Evolutionary conservation across 768 basidiomycete species (phyloP), one percentile per base, ranked within the genome.

Genomic region (Amanita thiersii): DNA sequence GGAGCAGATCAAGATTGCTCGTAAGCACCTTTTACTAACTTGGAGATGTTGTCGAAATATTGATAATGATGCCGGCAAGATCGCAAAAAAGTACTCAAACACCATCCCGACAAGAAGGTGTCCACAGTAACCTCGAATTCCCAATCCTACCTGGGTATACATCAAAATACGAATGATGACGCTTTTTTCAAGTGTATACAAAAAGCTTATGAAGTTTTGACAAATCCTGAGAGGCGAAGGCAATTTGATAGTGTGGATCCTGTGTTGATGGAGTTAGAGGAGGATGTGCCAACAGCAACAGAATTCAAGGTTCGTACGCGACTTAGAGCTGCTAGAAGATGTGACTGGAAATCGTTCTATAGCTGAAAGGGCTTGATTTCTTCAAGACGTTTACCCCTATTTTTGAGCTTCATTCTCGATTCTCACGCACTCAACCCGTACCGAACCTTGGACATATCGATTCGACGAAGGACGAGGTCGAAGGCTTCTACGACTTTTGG

Each of bases 131-230:
- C 58, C 12, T 35, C 56, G 5, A 49, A 58, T 6, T 38, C 55
- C 19, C 47, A 55, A 37, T 40, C 62, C 12, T 76, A 84, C 19
- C 61, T 68, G 41, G 79, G 75, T 32, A 63, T 73, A 25, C 76
- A 77, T 25, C 78, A 81, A 52, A 86, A 87, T 53, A 82, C 88
- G 45, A 94, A 98, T 68, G 93, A 97, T 61, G 94, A 99, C 54
- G 82, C 81, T 0, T 98, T 99, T 73, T 99, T 99, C 86, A 99
- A 99, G 66, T 99, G 96, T 61, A 98, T 99, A 51, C 83, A 88
- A 66, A 99, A 99, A 64, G 94, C 94, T n/a, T 77, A 86, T 64
- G 96, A 99, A 52, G 82, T 91, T 30, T 81, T 99, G 43, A 83
- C 81, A 33, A 75, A 94, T 63, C 56, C 79, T 15, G 91, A 97